Conservation (phyloP, 2,329 filamentous ascomycete species). For the Ophiostoma piceae region DNA sequence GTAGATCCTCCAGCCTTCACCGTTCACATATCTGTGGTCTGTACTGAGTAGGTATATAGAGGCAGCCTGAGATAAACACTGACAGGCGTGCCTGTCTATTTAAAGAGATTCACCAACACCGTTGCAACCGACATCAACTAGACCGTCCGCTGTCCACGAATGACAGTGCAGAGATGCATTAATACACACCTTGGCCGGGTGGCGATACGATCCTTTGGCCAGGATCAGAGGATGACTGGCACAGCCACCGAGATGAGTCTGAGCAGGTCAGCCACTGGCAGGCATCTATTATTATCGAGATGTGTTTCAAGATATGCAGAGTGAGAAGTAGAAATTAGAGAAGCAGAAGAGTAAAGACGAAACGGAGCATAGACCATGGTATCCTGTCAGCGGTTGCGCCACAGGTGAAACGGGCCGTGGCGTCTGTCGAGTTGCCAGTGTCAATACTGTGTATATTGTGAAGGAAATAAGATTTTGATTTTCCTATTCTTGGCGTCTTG, state of each 20-base stretch:
- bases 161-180: background rate
- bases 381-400: background rate
- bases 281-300: background rate
- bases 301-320: background rate
- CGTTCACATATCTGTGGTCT: background rate
- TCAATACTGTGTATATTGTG: no score
- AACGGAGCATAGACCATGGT: background rate
- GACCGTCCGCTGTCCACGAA: background rate
- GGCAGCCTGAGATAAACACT: background rate
- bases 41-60: no score
- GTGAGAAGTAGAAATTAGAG: no score
- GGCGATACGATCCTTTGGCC: background rate
- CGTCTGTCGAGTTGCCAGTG: no score
- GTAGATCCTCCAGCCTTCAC: background rate
- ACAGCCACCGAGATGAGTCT: background rate
- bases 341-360: background rate
- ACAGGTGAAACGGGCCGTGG: background rate
- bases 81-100: no score
- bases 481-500: background rate
- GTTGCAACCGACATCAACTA: background rate
- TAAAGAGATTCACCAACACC: background rate
- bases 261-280: background rate
- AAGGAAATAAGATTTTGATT: background rate
- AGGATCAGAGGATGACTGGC: background rate
- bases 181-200: background rate